These are phyloP conservation scores for bread wheat (Triticum aestivum) DNA, from an alignment of 176 grass and related monocot species.

Conservation along the genomic window DNA sequence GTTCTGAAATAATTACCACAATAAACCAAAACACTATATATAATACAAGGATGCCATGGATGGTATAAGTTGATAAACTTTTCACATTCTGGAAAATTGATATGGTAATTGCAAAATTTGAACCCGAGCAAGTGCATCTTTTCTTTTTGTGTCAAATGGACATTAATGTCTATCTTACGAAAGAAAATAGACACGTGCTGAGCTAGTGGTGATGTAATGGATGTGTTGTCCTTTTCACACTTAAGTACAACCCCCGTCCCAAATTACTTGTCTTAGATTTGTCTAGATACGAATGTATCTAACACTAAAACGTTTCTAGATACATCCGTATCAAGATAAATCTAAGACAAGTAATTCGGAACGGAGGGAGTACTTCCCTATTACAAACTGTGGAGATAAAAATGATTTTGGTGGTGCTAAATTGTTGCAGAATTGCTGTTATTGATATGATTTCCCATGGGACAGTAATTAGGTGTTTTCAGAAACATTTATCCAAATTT, in stretches of 20 bases:
- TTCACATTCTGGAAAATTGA: not conserved
- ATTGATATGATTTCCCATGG: not conserved
- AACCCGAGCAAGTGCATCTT: not conserved
- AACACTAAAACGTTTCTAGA: no score
- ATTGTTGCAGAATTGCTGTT: not conserved
- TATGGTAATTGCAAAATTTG: not conserved
- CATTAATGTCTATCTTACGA: not conserved
- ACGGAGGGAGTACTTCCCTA: not conserved
- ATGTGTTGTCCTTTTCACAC: not conserved
- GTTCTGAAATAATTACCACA: not conserved
- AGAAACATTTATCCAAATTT: not conserved
- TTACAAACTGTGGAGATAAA: slow-evolving; percentile 4
- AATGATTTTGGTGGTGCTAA: not conserved
- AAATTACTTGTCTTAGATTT: no score
- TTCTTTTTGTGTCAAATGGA: not conserved
- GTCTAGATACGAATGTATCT: no score
- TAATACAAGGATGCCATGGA: not conserved
- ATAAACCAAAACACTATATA: not conserved
- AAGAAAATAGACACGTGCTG: not conserved
- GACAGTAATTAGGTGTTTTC: not conserved
- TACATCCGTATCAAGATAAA: no score
- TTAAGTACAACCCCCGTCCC: no score
- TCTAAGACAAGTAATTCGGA: no score
- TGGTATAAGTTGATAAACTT: not conserved
- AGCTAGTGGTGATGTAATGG: not conserved